phyloP scores from a whole-genome alignment of 768 basidiomycete genomes.

The Lentinula raphanica region DNA sequence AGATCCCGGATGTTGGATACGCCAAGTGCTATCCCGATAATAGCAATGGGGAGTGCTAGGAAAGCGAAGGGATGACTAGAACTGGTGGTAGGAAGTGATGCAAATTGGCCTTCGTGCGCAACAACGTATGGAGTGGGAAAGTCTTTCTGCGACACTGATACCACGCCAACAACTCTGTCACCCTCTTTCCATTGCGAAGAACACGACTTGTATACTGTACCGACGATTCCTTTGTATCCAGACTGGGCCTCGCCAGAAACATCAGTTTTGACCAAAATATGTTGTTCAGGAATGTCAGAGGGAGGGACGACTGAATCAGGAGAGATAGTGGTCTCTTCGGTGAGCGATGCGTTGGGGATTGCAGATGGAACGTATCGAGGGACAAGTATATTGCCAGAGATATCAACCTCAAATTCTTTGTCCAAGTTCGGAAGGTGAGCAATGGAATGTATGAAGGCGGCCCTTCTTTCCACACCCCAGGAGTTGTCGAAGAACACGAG shows the following conservation, averaged over 20 bases:
- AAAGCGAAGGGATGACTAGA: neutral
- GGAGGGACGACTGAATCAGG: neutral
- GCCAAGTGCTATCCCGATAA: neutral
- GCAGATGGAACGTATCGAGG: neutral
- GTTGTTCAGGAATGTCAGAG: neutral
- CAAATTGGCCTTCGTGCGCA: neutral
- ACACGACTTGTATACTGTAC: neutral
- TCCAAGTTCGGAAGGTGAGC: neutral
- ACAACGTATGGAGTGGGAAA: constrained; percentile 1
- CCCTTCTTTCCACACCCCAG: neutral
- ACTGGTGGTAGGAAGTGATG: neutral
- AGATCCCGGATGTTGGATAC: neutral
- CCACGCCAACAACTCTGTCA: neutral
- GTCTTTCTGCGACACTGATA: neutral
- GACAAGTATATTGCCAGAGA: neutral
- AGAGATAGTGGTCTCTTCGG: neutral
- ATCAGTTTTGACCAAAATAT: neutral
- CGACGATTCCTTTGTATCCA: neutral
- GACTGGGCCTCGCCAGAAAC: neutral
- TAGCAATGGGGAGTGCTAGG: neutral
- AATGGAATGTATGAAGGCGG: neutral
- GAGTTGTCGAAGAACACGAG: neutral
- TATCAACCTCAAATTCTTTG: neutral
- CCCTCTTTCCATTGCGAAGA: neutral
- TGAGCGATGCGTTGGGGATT: neutral